phyloP scores from a whole-genome alignment of 1,139 yeast species.

The Kurtzmaniella quercitrusa region DNA sequence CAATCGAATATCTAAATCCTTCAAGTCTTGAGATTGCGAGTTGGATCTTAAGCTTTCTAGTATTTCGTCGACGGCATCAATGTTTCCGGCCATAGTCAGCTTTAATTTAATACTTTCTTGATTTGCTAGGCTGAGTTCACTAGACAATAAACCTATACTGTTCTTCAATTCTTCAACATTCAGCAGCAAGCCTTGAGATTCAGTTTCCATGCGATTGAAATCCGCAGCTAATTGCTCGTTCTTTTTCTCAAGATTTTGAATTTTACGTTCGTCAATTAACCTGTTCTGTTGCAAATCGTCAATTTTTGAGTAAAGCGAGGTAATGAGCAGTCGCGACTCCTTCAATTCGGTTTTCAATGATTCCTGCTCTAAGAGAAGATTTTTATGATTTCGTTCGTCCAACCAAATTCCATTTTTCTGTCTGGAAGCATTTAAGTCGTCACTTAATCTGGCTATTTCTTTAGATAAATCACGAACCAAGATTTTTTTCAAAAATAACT shows the following conservation, averaged over 20 bases:
- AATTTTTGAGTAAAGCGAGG: slow-evolving; percentile 13
- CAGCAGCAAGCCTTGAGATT: not conserved
- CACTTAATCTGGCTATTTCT: slow-evolving; percentile 52
- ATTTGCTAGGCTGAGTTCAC: not conserved
- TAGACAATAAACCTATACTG: not conserved
- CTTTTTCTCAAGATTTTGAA: not conserved
- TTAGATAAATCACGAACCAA: slow-evolving; percentile 53
- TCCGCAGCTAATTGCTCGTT: not conserved
- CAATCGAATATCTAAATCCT: not conserved
- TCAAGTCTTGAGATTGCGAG: not conserved
- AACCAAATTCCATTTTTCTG: slow-evolving; percentile 60
- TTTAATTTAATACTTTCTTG: not conserved
- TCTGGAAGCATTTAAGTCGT: slow-evolving; percentile 61
- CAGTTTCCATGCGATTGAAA: not conserved
- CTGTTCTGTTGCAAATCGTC: slow-evolving; percentile 9
- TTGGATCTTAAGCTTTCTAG: not conserved
- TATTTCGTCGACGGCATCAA: not conserved
- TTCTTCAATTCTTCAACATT: not conserved
- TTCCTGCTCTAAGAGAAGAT: slow-evolving; percentile 34
- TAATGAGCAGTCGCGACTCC: slow-evolving; percentile 16
- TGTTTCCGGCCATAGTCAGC: not conserved
- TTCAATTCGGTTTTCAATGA: slow-evolving; percentile 21
- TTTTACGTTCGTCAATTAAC: slow-evolving; percentile 1
- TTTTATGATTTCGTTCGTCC: slow-evolving; percentile 55
- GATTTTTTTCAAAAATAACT: slow-evolving; percentile 54